These are phyloP conservation scores for Floccularia luteovirens DNA, from an alignment of 768 basidiomycete species.

Conservation along the genomic window DNA sequence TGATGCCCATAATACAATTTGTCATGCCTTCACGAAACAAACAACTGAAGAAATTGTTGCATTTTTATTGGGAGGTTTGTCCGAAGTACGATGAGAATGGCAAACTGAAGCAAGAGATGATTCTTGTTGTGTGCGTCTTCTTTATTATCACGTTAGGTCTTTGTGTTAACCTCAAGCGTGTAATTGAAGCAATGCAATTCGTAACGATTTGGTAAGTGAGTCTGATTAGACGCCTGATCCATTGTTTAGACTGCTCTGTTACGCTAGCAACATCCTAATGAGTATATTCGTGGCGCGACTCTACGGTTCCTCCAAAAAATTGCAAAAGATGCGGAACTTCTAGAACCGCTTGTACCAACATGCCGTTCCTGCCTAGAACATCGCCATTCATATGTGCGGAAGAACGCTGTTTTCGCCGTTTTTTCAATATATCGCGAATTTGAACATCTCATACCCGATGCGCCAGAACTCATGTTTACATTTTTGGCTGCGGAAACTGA, in stretches of 20 bases:
- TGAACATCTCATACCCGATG: constrained; percentile 93
- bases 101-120: constrained; percentile 99
- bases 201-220: constrained; percentile 83
- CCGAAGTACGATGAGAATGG: constrained; percentile 96
- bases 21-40: constrained; percentile 94
- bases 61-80: constrained; percentile 97
- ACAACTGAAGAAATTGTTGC: constrained; percentile 92
- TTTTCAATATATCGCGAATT: constrained; percentile 93
- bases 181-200: constrained; percentile 78
- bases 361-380: constrained; percentile 94
- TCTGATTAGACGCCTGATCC: constrained; percentile 1
- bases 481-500: constrained; percentile 96
- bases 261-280: constrained; percentile 93
- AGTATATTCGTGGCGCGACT: constrained; percentile 98
- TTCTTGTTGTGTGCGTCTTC: constrained; percentile 83
- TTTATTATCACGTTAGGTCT: constrained; percentile 2
- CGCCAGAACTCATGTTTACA: constrained; percentile 90
- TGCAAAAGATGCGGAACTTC: constrained; percentile 82
- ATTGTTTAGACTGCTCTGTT: constrained; percentile 6
- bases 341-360: constrained; percentile 93
- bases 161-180: constrained; percentile 7
- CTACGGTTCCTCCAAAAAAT: constrained; percentile 96
- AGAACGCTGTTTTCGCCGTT: constrained; percentile 96
- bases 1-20: constrained; percentile 99
- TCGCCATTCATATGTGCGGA: constrained; percentile 95